Evolutionary conservation across 2,329 filamentous ascomycete genomes (phyloP), one percentile per base, ranked within the genome.

Genomic region (Phyllosticta citribraziliensis): DNA sequence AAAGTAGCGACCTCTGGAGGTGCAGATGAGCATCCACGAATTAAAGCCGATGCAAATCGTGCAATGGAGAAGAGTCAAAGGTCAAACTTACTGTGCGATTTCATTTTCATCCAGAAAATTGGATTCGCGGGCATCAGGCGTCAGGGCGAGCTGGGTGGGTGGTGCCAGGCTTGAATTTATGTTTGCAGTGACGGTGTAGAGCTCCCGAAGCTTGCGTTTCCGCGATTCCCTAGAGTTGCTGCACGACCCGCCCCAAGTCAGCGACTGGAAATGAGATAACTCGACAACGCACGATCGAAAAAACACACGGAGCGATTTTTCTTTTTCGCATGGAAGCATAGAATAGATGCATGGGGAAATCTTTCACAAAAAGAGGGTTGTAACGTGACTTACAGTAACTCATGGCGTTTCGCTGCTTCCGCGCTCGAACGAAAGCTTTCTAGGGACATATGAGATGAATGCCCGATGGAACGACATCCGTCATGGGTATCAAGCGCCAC

Each of bases 161-260:
- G 65, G 78, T 79, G 73, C 79, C 77, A 75, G 84, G 80, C 71
- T 81, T 76, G 75, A 74, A 69, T 76, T 75, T 66, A 80, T 74
- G 73, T 86, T 84, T 74, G 88, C 88, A 80, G 89, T 87, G 82
- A 89, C 84, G 69, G 83, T 82, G 80, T 88, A 96, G 70, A 96
- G 83, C 79, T 94, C 88, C 74, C 88, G 87, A 74, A 96, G 83
- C 82, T 95, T 95, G 76, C 90, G 87, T 84, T 95, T 94, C 77
- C 89, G 88, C 82, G 88, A 90, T 76, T 82, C 83, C 81, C 88
- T 84, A 82, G 78, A 79, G 64, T 66, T 67, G 67, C 74, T 76
- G 65, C 64, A 52, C 54, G 59, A 55, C 60, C 52, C 54, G 59
- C 55, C 54, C 33, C 55, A 58, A 58, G 60, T 62, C 55, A 62